Base-by-base conservation (phyloP, 495 filamentous ascomycete genomes). In the Oidiodendron maius region DNA sequence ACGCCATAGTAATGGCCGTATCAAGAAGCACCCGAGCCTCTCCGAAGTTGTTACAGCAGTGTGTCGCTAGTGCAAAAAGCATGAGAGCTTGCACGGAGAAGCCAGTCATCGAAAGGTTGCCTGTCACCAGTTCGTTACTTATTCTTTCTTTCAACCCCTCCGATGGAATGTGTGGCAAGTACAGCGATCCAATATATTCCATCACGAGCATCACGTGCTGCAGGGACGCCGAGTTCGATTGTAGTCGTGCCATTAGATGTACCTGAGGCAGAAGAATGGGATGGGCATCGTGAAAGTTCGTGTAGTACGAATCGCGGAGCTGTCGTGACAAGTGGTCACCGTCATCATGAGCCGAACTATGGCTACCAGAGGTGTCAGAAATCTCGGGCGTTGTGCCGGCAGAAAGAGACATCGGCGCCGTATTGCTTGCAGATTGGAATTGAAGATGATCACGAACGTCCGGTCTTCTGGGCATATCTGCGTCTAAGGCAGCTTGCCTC, bases 71-170 rank as follows among this genome's bases (percentile, higher is more conserved):
- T 4, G 83, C 71, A 35, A 82, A 71, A 3, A 88, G 59, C n/a
- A 87, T 56, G 22, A 86, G 67, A 4, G 82, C 80, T 59, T 89
- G 85, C 2, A 87, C 71, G 28, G 69, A 70, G 53, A 76, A 80
- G 13, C 71, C 75, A 34, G 75, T 74, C 32, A 68, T 67, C 3
- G 69, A 53, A 20, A 70, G 59, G 26, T 62, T 60, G 4, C 65
- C 55, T 28, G 60, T 66, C 22, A 71, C 64, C 18, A 70, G 59
- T 8, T 61, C 63, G 23, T 58, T 52, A 30, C 75, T 67, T 4
- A 71, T 64, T 3, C 70, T 49, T 22, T 59, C 65, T 10, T 75
- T 64, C 2, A 65, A 64, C 11, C 55, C 52, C 25, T 59, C 59
- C 15, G 63, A 51, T 24, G 57, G 52, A 4, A 12, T 13, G 9